Evolutionary conservation across 1,139 yeast species (phyloP).

Genomic region (Pichia sp.): DNA sequence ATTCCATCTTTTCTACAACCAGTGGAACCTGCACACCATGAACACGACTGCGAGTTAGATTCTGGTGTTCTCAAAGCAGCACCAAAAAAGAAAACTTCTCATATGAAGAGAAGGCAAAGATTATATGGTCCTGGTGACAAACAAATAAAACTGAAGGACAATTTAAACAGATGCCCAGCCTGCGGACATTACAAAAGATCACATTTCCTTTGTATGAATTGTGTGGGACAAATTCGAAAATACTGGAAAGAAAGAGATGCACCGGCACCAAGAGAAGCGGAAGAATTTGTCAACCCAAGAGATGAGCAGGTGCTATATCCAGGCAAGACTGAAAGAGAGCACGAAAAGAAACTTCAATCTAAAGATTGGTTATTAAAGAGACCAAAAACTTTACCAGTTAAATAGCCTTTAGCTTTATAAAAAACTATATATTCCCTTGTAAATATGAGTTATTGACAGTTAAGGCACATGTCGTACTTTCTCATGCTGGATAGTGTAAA

Average conservation of each 20-base stretch:
- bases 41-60: conserved; percentile 26
- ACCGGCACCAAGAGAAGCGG: conserved; percentile 29
- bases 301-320: conserved; percentile 71
- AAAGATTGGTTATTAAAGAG: conserved; percentile 63
- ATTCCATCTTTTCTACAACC: conserved; percentile 17
- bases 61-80: conserved; percentile 76
- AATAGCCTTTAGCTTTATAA: conserved; percentile 15
- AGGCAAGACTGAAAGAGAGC: conserved; percentile 53
- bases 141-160: conserved; percentile 67
- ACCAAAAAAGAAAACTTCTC: conserved; percentile 89
- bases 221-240: conserved; percentile 72
- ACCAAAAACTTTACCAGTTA: conserved; percentile 47
- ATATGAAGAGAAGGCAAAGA: conserved; percentile 75
- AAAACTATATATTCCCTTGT: neutral
- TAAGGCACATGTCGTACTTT: neutral
- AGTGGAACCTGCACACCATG: conserved; percentile 11
- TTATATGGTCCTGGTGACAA: conserved; percentile 78
- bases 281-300: conserved; percentile 47
- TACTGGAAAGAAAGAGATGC: conserved; percentile 54
- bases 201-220: conserved; percentile 87
- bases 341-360: conserved; percentile 42
- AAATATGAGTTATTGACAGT: neutral
- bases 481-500: neutral
- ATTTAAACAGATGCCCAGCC: conserved; percentile 85
- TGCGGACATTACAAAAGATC: conserved; percentile 91